phyloP scores from a whole-genome alignment of 2,329 filamentous ascomycete species.

The Neopestalotiopsis sp. region DNA sequence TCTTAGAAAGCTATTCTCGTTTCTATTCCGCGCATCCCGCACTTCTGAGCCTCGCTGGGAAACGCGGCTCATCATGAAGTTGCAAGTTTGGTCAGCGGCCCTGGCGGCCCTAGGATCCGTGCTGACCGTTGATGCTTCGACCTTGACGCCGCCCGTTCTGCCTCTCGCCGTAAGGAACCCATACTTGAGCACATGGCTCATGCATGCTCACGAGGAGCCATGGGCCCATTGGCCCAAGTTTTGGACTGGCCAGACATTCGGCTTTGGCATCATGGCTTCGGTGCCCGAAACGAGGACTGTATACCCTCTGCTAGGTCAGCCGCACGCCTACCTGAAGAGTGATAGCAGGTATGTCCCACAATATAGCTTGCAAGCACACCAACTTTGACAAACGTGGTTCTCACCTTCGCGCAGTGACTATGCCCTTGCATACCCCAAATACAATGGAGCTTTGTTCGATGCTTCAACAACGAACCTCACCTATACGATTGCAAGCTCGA shows the following conservation, averaged over 20 bases:
- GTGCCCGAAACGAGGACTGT: constrained; percentile 47
- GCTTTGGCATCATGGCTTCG: constrained; percentile 55
- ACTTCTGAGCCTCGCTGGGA: not conserved
- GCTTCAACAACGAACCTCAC: constrained; percentile 56
- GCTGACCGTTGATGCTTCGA: constrained; percentile 50
- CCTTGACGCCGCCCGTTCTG: constrained; percentile 59
- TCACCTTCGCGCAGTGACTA: constrained; percentile 35
- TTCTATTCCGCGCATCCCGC: not conserved
- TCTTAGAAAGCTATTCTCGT: not conserved
- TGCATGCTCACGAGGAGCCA: constrained; percentile 71
- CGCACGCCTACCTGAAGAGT: constrained; percentile 51
- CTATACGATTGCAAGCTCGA: constrained; percentile 41
- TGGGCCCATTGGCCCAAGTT: constrained; percentile 90
- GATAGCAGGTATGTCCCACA: constrained; percentile 12
- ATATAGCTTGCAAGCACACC: not conserved
- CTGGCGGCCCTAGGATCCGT: constrained; percentile 34
- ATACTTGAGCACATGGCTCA: constrained; percentile 66
- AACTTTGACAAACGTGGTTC: constrained; percentile 27
- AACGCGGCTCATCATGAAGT: constrained; percentile 29
- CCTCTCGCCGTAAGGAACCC: constrained; percentile 64
- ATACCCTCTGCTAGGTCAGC: constrained; percentile 56
- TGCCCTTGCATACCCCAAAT: constrained; percentile 46
- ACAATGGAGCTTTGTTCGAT: constrained; percentile 51
- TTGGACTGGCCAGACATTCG: constrained; percentile 66
- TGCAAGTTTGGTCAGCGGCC: constrained; percentile 23